Evolutionary conservation across 1,284 basidiomycete species (phyloP), one percentile per base, ranked within the genome.

Genomic region (Puccinia horiana): DNA sequence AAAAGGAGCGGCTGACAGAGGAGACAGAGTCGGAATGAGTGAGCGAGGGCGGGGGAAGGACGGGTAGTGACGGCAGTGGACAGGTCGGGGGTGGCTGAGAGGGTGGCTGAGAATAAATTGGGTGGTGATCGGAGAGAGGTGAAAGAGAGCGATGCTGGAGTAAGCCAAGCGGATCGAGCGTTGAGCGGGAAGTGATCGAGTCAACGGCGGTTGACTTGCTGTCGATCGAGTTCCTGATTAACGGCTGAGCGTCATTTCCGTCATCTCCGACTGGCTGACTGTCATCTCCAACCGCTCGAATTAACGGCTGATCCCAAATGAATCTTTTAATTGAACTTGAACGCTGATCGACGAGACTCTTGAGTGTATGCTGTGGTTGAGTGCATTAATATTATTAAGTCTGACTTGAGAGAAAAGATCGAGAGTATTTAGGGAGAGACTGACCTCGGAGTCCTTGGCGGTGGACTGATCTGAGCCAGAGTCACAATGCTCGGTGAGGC

Each of bases 131-230:
- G 23, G 49, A 32, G 69, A 70, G n/a, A 18, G 42, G n/a, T 1
- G 44, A 23, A 16, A 52, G 49, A 16, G 72, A 73, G 42, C 32
- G 23, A 35, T 69, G 23, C 35, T 35, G 2, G 1, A 54, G 44
- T 6, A 29, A 2, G 44, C 6, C 8, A 26, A 32, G 1, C 32
- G 49, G 49, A 37, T 74, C 14, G 49, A 56, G 18, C 49, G 47
- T 18, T 54, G 16, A 56, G 20, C 44, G 8, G 69, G 44, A 49
- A 4, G 32, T 29, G 47, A 37, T 9, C 11, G 72, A 74, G 18
- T 74, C 72, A 23, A 74, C 72, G 72, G 72, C 72, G 29, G 72
- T 74, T 11, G 44, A 37, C 49, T 56, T 74, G 49, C 72, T 74
- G 32, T 52, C 72, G 49, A 74, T 56, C 47, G 72, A 74, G 26